These are phyloP conservation scores for Rhododendron vialii DNA, from an alignment of 148 eudicot genomes.

Conservation along the genomic window DNA sequence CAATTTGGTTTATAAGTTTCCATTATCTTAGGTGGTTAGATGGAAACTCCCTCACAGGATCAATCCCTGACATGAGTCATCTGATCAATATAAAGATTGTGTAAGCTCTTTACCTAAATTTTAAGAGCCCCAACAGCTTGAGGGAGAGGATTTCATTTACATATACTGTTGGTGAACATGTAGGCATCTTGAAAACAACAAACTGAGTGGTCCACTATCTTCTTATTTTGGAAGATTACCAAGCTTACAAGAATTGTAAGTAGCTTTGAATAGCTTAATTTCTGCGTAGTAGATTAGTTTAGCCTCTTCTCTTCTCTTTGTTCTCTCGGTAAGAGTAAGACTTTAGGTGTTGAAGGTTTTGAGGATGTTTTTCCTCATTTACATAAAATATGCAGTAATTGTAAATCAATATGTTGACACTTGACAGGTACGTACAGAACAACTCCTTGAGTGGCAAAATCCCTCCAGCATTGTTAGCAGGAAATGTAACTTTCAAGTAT, in stretches of 20 bases:
- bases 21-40: slow-evolving; percentile 37
- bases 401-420: slow-evolving; percentile 23
- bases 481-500: slow-evolving; percentile 64
- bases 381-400: not conserved
- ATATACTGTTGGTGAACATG: slow-evolving; percentile 8
- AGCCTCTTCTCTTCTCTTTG: not conserved
- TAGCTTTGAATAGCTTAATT: slow-evolving; percentile 5
- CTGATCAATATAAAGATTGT: slow-evolving; percentile 24
- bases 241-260: slow-evolving; percentile 81
- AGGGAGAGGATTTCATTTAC: not conserved
- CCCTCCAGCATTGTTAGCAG: slow-evolving; percentile 53
- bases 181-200: slow-evolving; percentile 96
- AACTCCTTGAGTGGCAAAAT: slow-evolving; percentile 75
- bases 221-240: slow-evolving; percentile 71
- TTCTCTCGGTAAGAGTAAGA: not conserved
- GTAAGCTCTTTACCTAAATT: slow-evolving; percentile 41
- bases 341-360: not conserved
- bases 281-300: not conserved
- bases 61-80: slow-evolving; percentile 21
- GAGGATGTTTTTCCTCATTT: slow-evolving; percentile 5
- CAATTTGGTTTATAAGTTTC: slow-evolving; percentile 9
- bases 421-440: slow-evolving; percentile 81
- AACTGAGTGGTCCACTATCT: slow-evolving; percentile 68
- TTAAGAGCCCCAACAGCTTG: slow-evolving; percentile 12
- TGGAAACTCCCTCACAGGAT: slow-evolving; percentile 22